These are phyloP conservation scores for Aspergillus asperescens DNA, from an alignment of 495 filamentous ascomycete genomes.

Conservation along the genomic window DNA sequence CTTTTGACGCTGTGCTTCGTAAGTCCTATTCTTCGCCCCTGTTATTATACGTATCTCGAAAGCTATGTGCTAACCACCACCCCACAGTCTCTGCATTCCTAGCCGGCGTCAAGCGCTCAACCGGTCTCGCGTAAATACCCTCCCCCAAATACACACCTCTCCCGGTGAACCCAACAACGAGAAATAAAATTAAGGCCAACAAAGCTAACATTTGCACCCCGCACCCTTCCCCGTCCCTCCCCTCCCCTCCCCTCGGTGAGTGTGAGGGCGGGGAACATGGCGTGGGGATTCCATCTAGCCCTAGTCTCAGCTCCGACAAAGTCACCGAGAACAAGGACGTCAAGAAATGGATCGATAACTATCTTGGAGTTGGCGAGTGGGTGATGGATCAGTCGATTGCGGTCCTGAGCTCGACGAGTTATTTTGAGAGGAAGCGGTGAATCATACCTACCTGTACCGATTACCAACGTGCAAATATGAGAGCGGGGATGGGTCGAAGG, in stretches of 20 bases:
- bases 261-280: constrained; percentile 17
- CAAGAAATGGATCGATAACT: constrained; percentile 88
- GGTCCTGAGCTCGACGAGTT: constrained; percentile 77
- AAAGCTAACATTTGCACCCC: constrained; percentile 30
- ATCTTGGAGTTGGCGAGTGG: constrained; percentile 94
- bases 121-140: constrained; percentile 86
- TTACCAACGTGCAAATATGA: too few relatives aligned
- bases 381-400: constrained; percentile 97
- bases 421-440: constrained; percentile 80
- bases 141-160: neutral
- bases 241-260: too few relatives aligned
- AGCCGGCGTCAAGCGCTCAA: constrained; percentile 92
- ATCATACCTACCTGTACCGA: too few relatives aligned
- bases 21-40: constrained; percentile 30
- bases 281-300: constrained; percentile 48
- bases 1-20: constrained; percentile 93
- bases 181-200: too few relatives aligned
- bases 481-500: too few relatives aligned
- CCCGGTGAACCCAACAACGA: neutral
- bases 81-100: constrained; percentile 83
- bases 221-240: constrained; percentile 33
- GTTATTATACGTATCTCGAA: neutral
- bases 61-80: constrained; percentile 20
- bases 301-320: constrained; percentile 82
- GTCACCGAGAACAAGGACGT: constrained; percentile 80